These are phyloP conservation scores for Dactylellina drechsleri DNA, from an alignment of 2,329 filamentous ascomycete species.

Conservation along the genomic window DNA sequence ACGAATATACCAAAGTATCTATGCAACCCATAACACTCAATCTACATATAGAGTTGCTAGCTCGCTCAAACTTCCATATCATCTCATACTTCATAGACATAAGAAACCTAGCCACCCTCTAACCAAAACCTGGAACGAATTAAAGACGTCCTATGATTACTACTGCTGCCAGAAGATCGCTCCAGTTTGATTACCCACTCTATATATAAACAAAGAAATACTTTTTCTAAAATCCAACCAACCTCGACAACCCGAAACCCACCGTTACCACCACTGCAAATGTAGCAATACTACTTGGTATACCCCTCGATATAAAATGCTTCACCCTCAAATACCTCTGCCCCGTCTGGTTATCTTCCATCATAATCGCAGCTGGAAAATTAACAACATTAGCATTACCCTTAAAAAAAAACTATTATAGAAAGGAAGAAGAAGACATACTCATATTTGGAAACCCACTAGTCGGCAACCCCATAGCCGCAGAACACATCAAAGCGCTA, in stretches of 20 bases:
- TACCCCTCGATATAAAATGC: constrained; percentile 93
- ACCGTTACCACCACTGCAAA: constrained; percentile 85
- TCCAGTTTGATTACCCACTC: neutral
- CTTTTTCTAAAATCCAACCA: constrained; percentile 70
- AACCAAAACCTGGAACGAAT: too few relatives aligned
- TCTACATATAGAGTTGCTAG: too few relatives aligned
- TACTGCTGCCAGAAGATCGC: too few relatives aligned
- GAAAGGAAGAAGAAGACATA: constrained; percentile 67
- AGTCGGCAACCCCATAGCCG: constrained; percentile 96
- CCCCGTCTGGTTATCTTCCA: constrained; percentile 87
- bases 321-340: constrained; percentile 74
- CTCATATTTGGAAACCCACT: constrained; percentile 99
- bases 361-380: constrained; percentile 89
- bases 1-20: too few relatives aligned
- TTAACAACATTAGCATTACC: constrained; percentile 27
- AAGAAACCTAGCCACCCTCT: too few relatives aligned
- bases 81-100: too few relatives aligned
- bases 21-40: too few relatives aligned
- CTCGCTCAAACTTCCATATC: too few relatives aligned
- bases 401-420: constrained; percentile 22
- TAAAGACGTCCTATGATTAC: too few relatives aligned
- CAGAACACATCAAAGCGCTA: constrained; percentile 87
- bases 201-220: too few relatives aligned
- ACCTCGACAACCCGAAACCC: constrained; percentile 88
- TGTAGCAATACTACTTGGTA: constrained; percentile 84